Evolutionary conservation across 2,329 filamentous ascomycete species (phyloP).

Genomic region (Exutisphaerella laricina): DNA sequence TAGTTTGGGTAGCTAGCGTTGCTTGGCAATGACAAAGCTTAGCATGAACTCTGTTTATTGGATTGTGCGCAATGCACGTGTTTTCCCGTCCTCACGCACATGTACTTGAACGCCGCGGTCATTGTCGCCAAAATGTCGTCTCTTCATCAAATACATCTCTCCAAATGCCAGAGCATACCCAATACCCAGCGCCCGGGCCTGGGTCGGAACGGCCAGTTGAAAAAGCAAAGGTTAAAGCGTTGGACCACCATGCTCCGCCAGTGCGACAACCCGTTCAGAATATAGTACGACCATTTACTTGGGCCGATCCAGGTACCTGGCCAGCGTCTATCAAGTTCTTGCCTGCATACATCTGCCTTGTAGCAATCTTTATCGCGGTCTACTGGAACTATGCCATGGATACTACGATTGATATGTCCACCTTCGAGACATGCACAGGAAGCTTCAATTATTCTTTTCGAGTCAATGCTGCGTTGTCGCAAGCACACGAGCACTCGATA

Average conservation of each 20-base stretch:
- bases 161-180: constrained; percentile 1
- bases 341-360: constrained; percentile 16
- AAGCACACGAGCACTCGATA: constrained; percentile 31
- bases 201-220: background rate
- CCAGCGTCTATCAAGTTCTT: constrained; percentile 15
- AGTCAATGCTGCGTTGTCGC: constrained; percentile 24
- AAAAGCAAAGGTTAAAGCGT: constrained; percentile 1
- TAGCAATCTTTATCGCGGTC: constrained; percentile 15
- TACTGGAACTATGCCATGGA: constrained; percentile 16
- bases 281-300: constrained; percentile 12
- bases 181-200: background rate
- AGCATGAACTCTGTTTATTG: no score
- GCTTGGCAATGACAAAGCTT: no score
- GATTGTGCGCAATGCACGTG: no score
- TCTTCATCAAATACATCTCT: background rate
- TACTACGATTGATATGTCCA: constrained; percentile 15
- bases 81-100: no score
- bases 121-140: background rate
- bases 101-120: no score
- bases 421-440: constrained; percentile 19
- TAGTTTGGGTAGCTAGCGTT: no score
- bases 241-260: background rate
- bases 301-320: constrained; percentile 24
- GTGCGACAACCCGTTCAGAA: background rate
- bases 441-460: constrained; percentile 27